Evolutionary conservation across 371 early-diverging fungal genomes (phyloP).

Genomic region (Actinomucor elegans): DNA sequence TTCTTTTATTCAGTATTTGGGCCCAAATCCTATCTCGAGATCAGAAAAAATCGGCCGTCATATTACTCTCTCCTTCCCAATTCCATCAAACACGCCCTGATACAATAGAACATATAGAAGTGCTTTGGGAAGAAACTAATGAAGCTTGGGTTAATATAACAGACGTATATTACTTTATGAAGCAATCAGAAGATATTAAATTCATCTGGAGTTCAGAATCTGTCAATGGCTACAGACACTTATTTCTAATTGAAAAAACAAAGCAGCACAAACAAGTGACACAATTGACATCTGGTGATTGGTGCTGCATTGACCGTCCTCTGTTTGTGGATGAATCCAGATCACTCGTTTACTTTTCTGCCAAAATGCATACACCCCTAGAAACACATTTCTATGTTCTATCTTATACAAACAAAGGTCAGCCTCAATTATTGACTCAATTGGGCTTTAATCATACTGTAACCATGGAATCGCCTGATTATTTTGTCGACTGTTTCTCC

Average conservation of each 20-base stretch:
- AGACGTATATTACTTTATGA: constrained; percentile 55
- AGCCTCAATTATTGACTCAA: constrained; percentile 48
- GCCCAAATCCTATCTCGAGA: constrained; percentile 66
- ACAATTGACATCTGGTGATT: constrained; percentile 48
- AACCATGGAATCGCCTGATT: constrained; percentile 39
- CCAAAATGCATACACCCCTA: constrained; percentile 63
- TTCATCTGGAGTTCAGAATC: constrained; percentile 70
- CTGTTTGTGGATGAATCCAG: constrained; percentile 63
- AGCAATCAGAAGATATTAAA: constrained; percentile 6
- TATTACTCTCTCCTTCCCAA: constrained; percentile 38
- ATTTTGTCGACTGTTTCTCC: constrained; percentile 60
- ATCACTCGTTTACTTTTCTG: constrained; percentile 69
- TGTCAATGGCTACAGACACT: constrained; percentile 65
- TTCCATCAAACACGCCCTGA: constrained; percentile 14
- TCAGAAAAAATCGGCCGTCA: constrained; percentile 55
- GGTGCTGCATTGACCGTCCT: constrained; percentile 62
- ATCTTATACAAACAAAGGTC: constrained; percentile 27
- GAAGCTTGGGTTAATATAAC: constrained; percentile 70
- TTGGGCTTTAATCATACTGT: constrained; percentile 60
- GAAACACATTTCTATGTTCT: constrained; percentile 72
- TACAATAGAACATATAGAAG: constrained; percentile 26
- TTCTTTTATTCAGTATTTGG: constrained; percentile 57
- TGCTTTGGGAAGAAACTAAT: constrained; percentile 64
- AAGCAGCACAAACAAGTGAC: constrained; percentile 1
- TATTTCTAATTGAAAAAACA: constrained; percentile 51